Base-by-base conservation (phyloP, 768 basidiomycete genomes). In the Lentinula sp. region DNA sequence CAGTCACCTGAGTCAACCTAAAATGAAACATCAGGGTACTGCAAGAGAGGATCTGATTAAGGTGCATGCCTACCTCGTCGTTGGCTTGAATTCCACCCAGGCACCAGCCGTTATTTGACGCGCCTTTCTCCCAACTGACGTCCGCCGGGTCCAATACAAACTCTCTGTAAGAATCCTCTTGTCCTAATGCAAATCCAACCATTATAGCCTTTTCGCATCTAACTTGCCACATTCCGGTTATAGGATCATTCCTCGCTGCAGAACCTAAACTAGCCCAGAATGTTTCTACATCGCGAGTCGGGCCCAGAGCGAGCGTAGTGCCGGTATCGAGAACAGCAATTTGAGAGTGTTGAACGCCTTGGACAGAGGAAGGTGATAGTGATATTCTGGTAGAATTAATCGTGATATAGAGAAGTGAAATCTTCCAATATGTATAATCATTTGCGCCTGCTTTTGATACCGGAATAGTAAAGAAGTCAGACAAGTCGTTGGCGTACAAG, bases 321-420 rank as follows among this genome's bases (percentile, higher is more conserved):
- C 85, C 85, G 28, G 84, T 84, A 66, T 88, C 87, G 31, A 87
- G 75, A 28, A 89, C 80, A 3, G 80, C 85, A 53, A 87, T 79
- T 0, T 79, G 76, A 1, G 72, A 46, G 13, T 9, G 65, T 11
- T 70, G 52, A 23, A 80, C 73, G 18, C 75, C 76, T 4, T 64
- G 68, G 31, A 84, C 72, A 59, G 77, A 76, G 15, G 85, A 84
- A 15, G 67, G 60, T 2, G 83, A 78, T 16, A 85, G 67, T 0
- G 69, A 57, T 39, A 87, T 72, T 0, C 68, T 50, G 23, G 69
- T 67, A 6, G 73, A 72, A 60, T 84, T 75, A 66, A 85, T 70
- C 10, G 76, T 79, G 59, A 86, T 63, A 48, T 68, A 68, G 18
- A 70, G 72, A 46, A 84, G 68, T 0, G 82, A 78, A 8, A 86